A percentile compares a stretch with the other conserved stretches of the same genome.
Conservation (phyloP, 441 rosid species). For the Bruguiera hainesii region DNA sequence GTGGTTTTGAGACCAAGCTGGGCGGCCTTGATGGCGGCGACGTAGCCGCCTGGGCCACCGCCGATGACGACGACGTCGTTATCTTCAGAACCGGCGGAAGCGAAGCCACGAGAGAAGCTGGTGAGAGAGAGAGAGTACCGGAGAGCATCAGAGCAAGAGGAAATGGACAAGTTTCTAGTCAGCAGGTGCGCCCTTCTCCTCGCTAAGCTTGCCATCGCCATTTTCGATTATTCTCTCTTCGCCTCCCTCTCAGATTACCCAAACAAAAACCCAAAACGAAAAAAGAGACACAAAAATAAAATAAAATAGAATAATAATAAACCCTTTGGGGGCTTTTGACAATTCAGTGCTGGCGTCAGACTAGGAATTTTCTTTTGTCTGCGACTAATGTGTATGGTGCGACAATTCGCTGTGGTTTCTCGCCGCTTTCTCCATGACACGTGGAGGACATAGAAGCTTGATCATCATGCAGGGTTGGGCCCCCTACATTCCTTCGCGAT, state of each 20-base stretch:
- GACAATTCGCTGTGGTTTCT: too few species aligned
- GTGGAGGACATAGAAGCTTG: too few species aligned
- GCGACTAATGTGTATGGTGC: too few species aligned
- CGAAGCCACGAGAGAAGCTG: conserved; percentile 64
- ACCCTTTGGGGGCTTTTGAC: conserved; percentile 9
- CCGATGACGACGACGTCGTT: conserved; percentile 95
- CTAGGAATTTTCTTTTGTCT: too few species aligned
- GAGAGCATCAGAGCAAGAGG: conserved; percentile 41
- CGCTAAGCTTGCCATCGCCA: conserved; percentile 86
- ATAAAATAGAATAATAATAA: background rate
- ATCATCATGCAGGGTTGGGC: too few species aligned
- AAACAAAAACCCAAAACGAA: background rate
- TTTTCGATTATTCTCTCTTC: conserved; percentile 14
- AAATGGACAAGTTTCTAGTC: conserved; percentile 44
- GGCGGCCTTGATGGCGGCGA: conserved; percentile 97
- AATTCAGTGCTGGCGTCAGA: background rate
- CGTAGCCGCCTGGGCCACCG: conserved; percentile 99
- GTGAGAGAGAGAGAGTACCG: conserved; percentile 52
- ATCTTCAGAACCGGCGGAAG: conserved; percentile 84
- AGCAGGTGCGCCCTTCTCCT: conserved; percentile 63
- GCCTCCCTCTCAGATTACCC: background rate
- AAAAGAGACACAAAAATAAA: background rate
- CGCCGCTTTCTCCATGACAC: too few species aligned
- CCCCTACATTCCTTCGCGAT: too few species aligned
- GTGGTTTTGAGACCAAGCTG: conserved; percentile 96